Conservation (phyloP, 139 green algal species). For the Tetratostichococcus sp. region DNA sequence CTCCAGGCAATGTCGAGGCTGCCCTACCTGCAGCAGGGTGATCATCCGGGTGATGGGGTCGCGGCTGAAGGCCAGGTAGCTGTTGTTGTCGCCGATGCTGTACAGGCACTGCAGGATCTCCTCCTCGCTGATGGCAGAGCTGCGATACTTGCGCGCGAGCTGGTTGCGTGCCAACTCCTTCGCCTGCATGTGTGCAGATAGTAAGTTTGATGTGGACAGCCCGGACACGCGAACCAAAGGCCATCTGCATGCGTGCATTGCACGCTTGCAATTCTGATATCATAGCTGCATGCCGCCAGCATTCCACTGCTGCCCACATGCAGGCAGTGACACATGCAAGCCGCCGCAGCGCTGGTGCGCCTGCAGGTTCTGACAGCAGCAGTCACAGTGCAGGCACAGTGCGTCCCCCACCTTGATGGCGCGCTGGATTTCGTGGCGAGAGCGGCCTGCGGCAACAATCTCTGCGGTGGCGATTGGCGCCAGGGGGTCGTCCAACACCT, state of each 20-base stretch:
- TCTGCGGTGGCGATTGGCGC: constrained; percentile 75
- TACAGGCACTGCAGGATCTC: constrained; percentile 85
- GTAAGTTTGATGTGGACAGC: too few relatives aligned
- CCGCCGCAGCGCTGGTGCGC: too few relatives aligned
- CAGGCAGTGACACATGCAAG: too few relatives aligned
- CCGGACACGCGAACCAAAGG: too few relatives aligned
- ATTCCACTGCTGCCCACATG: too few relatives aligned
- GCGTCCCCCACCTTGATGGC: constrained; percentile 65
- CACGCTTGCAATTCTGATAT: too few relatives aligned
- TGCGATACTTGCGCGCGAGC: constrained; percentile 62
- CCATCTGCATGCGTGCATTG: too few relatives aligned
- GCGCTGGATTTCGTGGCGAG: constrained; percentile 61
- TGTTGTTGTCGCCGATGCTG: constrained; percentile 90
- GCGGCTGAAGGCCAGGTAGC: constrained; percentile 87
- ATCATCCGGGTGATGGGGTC: constrained; percentile 78
- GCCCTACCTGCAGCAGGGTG: constrained; percentile 33
- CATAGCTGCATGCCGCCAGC: too few relatives aligned
- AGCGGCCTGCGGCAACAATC: constrained; percentile 56
- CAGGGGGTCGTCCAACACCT: constrained; percentile 64
- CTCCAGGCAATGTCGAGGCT: too few relatives aligned
- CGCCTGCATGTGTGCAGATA: neutral
- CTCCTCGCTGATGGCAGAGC: constrained; percentile 39
- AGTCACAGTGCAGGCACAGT: neutral
- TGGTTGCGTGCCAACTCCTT: constrained; percentile 81
- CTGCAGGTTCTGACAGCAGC: too few relatives aligned